Evolutionary conservation across 768 basidiomycete species (phyloP), one percentile per base, ranked within the genome.

Genomic region (Phlebiopsis flavidoalba): DNA sequence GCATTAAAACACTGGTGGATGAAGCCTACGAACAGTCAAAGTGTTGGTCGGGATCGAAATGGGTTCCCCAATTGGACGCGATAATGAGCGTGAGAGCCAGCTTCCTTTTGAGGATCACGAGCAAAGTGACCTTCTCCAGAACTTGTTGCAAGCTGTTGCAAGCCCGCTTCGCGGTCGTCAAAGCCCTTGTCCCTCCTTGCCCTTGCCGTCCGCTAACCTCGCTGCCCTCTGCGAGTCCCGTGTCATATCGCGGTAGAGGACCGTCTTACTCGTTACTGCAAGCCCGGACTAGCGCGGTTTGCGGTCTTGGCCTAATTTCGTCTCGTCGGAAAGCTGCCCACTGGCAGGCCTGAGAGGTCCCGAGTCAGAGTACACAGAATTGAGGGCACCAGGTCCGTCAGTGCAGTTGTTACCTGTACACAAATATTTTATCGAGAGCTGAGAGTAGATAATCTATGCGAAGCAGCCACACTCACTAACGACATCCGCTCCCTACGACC

Each of bases 401-500:
- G 17, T 10, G 10, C 40, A 43, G 3, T 10, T 43, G 4, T 43
- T 10, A 8, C 2, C 26, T 31, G 26, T 3, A 31, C 26, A 6
- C 2, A 31, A 2, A 31, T 31, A 31, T 31, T n/a, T 31, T 31
- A 31, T 31, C 26, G 26, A 31, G 26, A 31, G 26, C 26, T 31
- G 2, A 31, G 40, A 43, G 33, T 35, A 54, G 53, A 54, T 1
- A 36, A 10, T n/a, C n/a, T 55, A 55, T 55, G 54, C 54, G 40
- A 55, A 55, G 36, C 36, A 55, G 19, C 22, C 43, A 36, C 54
- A 45, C 53, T 59, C 58, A 59, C 53, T 57, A 51, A 56, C 48
- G 55, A 50, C 54, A 40, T 43, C 36, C 60, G 46, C 64, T 62
- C 54, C 37, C 53, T 53, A 67, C 65, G 68, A 68, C 59, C 61